Conservation (phyloP, 179 eudicot genomes). For the Carnegiea gigantea region DNA sequence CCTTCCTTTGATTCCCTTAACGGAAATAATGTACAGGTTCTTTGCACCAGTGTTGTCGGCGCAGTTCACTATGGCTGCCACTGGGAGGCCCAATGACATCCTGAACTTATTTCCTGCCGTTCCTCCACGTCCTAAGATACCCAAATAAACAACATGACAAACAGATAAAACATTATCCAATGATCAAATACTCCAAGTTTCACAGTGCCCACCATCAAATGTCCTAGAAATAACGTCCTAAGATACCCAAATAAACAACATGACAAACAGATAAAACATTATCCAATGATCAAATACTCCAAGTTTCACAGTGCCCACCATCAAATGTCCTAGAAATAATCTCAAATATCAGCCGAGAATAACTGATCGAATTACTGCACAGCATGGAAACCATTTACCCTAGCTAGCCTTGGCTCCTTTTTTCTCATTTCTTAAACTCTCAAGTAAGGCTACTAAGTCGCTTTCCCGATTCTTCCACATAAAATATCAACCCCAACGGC, state of each 20-base stretch:
- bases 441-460: not conserved
- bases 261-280: no score
- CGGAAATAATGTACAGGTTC: slow-evolving; percentile 30
- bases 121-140: slow-evolving; percentile 14
- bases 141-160: not conserved
- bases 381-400: no score
- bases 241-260: not conserved
- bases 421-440: not conserved
- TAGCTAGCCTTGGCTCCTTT: not conserved
- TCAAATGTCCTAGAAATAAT: no score
- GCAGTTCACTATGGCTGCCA: slow-evolving; percentile 19
- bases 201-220: no score
- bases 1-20: slow-evolving; percentile 34
- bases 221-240: not conserved
- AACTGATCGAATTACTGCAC: no score
- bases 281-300: not conserved
- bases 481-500: not conserved
- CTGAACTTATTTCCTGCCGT: slow-evolving; percentile 13
- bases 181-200: not conserved
- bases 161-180: no score
- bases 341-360: no score
- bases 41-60: slow-evolving; percentile 23
- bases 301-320: no score
- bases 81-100: slow-evolving; percentile 23
- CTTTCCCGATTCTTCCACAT: not conserved